Evolutionary conservation across 768 basidiomycete species (phyloP).

Genomic region (Amanita rimosa): DNA sequence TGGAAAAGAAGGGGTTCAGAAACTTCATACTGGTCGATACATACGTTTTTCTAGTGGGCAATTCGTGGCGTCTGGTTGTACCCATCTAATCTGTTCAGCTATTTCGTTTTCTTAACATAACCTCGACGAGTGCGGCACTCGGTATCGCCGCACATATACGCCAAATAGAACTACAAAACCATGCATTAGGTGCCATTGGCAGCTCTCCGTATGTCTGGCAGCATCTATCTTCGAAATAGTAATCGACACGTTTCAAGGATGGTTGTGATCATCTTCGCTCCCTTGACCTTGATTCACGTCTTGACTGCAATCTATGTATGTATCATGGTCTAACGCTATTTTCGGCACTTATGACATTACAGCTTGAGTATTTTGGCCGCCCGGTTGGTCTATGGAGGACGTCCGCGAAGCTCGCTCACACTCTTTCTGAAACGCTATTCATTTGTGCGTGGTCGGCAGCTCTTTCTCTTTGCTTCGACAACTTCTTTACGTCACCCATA

Average conservation of each 20-base stretch:
- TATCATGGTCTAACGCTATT: slow-evolving; percentile 6
- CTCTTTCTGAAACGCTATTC: slow-evolving; percentile 79
- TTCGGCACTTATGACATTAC: slow-evolving; percentile 7
- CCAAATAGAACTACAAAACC: slow-evolving; percentile 33
- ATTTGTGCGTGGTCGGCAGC: slow-evolving; percentile 93
- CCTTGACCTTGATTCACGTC: slow-evolving; percentile 75
- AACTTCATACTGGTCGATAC: slow-evolving; percentile 61
- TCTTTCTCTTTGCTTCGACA: slow-evolving; percentile 81
- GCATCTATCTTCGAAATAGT: background rate
- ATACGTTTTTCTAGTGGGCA: slow-evolving; percentile 67
- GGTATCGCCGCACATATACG: slow-evolving; percentile 74
- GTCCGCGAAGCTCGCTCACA: slow-evolving; percentile 77
- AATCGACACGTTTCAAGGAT: slow-evolving; percentile 30
- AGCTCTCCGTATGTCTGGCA: slow-evolving; percentile 57
- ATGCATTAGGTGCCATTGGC: slow-evolving; percentile 63
- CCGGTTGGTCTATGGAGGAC: slow-evolving; percentile 91
- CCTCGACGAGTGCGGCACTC: slow-evolving; percentile 70
- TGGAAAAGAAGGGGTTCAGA: slow-evolving; percentile 38
- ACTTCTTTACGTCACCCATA: slow-evolving; percentile 80
- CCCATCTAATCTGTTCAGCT: slow-evolving; percentile 33
- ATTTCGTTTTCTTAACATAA: slow-evolving; percentile 76
- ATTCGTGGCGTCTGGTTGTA: background rate
- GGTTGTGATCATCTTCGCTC: slow-evolving; percentile 78
- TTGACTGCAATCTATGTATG: slow-evolving; percentile 78
- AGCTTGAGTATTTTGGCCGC: slow-evolving; percentile 90